Evolutionary conservation across 179 eudicot species (phyloP).

Genomic region (Nepenthes alata): DNA sequence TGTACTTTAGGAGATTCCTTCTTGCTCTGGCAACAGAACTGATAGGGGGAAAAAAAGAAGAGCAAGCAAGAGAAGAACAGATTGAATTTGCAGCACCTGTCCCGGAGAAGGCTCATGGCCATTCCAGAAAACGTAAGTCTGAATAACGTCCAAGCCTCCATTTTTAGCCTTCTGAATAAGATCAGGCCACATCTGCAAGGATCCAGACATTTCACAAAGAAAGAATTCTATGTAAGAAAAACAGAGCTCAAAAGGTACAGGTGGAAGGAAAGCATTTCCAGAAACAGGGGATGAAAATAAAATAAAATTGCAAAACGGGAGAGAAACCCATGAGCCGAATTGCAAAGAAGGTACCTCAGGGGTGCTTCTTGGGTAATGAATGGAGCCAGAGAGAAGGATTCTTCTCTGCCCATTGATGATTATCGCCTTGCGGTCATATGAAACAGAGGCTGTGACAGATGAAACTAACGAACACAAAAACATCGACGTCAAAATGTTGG

Average conservation of each 20-base stretch:
- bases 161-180: slow-evolving; percentile 69
- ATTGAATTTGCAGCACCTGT: slow-evolving; percentile 20
- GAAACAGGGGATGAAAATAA: too few species aligned
- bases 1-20: neutral
- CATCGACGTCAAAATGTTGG: slow-evolving; percentile 4
- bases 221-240: too few species aligned
- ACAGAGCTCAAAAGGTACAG: too few species aligned
- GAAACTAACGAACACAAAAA: slow-evolving; percentile 17
- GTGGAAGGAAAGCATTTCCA: too few species aligned
- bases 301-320: too few species aligned
- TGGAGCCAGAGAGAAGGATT: slow-evolving; percentile 66
- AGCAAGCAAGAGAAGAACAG: too few species aligned
- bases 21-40: neutral
- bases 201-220: slow-evolving; percentile 3
- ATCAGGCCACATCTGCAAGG: slow-evolving; percentile 82
- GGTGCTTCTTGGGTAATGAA: slow-evolving; percentile 80
- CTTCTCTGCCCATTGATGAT: slow-evolving; percentile 46
- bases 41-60: neutral
- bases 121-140: slow-evolving; percentile 90
- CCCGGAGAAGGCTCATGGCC: slow-evolving; percentile 86
- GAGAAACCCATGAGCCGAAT: too few species aligned
- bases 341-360: slow-evolving; percentile 42
- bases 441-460: slow-evolving; percentile 37
- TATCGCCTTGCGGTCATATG: slow-evolving; percentile 54
- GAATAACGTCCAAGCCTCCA: slow-evolving; percentile 72